phyloP scores from a whole-genome alignment of 257 asterid species.

The Oldenlandia corymbosa region DNA sequence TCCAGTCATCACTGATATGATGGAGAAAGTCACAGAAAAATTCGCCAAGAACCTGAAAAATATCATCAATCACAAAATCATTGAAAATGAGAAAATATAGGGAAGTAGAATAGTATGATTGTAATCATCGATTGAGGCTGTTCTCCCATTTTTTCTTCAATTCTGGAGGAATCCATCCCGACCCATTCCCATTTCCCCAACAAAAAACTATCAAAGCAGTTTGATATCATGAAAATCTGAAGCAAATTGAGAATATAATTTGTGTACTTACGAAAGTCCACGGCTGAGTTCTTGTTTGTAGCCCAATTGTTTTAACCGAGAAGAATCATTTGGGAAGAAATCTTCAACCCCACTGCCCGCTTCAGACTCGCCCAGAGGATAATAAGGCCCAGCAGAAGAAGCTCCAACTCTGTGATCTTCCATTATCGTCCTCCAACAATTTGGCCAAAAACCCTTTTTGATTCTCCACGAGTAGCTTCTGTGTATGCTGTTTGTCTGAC shows the following conservation, averaged over 20 bases:
- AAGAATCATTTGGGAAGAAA: constrained; percentile 24
- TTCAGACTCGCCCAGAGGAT: constrained; percentile 7
- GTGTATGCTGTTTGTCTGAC: neutral
- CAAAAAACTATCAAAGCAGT: no score
- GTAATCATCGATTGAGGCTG: neutral
- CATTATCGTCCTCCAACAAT: neutral
- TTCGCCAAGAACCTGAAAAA: constrained; percentile 9
- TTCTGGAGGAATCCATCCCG: neutral
- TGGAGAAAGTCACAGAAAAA: constrained; percentile 9
- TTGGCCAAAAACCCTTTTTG: neutral
- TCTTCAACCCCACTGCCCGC: neutral
- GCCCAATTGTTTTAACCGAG: constrained; percentile 48
- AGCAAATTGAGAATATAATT: neutral
- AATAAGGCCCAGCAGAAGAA: constrained; percentile 2
- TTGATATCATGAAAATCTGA: neutral
- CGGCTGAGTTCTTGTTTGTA: constrained; percentile 65
- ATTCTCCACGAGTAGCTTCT: neutral
- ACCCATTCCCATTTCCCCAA: no score
- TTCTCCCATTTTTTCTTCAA: neutral
- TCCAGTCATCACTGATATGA: constrained; percentile 8
- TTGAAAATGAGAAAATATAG: no score
- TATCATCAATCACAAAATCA: no score
- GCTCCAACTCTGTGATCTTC: neutral
- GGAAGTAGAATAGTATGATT: neutral
- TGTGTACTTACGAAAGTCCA: constrained; percentile 43